These are phyloP conservation scores for Trichopus zeylanicus DNA, from an alignment of 116 monocot genomes.

Conservation along the genomic window DNA sequence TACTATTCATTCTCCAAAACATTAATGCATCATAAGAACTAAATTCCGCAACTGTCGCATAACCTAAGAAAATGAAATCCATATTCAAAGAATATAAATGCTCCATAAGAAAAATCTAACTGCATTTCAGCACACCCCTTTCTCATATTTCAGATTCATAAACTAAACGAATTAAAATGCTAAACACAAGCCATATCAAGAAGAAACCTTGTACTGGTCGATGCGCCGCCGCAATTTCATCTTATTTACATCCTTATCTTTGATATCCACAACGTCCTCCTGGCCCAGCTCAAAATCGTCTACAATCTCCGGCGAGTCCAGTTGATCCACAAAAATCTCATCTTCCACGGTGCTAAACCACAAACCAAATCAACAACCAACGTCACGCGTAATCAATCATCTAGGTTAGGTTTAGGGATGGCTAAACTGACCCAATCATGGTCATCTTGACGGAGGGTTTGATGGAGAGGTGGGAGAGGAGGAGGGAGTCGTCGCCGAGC, in stretches of 20 bases:
- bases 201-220: conserved; percentile 69
- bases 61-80: too few relatives aligned
- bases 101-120: too few relatives aligned
- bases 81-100: too few relatives aligned
- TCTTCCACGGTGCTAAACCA: conserved; percentile 70
- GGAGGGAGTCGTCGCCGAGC: conserved; percentile 66
- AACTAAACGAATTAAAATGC: too few relatives aligned
- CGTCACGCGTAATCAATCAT: neutral
- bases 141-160: too few relatives aligned
- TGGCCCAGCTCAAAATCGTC: conserved; percentile 92
- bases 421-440: conserved; percentile 77
- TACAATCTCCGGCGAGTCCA: conserved; percentile 75
- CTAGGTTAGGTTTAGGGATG: neutral
- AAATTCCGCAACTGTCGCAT: too few relatives aligned
- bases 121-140: too few relatives aligned
- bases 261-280: conserved; percentile 80
- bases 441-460: conserved; percentile 84
- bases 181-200: neutral
- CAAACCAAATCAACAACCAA: neutral
- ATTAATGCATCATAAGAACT: too few relatives aligned
- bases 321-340: conserved; percentile 89
- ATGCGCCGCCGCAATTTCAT: conserved; percentile 60
- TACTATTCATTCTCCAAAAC: too few relatives aligned
- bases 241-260: conserved; percentile 84
- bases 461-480: conserved; percentile 67